Evolutionary conservation across 192 early-diverging fungal genomes (phyloP).

Genomic region (Umbelopsis sp.): DNA sequence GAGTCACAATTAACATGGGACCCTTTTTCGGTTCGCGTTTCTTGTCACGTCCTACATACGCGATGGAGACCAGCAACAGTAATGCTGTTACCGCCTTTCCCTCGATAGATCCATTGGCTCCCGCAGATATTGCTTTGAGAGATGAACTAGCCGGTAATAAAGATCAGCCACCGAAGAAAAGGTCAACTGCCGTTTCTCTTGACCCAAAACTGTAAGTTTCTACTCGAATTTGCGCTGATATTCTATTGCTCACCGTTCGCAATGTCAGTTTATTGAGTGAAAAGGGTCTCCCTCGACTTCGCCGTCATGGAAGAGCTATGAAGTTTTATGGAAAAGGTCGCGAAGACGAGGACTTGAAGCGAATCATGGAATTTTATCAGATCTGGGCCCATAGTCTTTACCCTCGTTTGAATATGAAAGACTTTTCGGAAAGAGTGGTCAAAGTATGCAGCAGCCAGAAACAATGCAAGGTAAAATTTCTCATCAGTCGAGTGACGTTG

Average conservation of each 20-base stretch:
- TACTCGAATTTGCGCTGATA: not conserved
- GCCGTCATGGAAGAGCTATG: slow-evolving; percentile 6
- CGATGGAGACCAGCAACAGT: not conserved
- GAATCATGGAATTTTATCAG: slow-evolving; percentile 36
- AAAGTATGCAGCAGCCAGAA: slow-evolving; percentile 21
- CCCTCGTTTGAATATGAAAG: slow-evolving; percentile 31
- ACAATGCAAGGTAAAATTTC: slow-evolving; percentile 6
- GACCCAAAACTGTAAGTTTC: slow-evolving; percentile 21
- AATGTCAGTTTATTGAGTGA: not conserved
- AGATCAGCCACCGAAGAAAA: not conserved
- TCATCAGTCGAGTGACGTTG: no score
- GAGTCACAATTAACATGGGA: no score
- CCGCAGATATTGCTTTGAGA: not conserved
- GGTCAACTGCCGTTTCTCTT: not conserved
- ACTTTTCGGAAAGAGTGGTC: slow-evolving; percentile 25
- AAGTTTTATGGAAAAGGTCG: slow-evolving; percentile 23
- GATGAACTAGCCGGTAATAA: not conserved
- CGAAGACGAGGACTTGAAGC: slow-evolving; percentile 26
- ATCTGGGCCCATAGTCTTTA: slow-evolving; percentile 37
- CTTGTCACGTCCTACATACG: not conserved
- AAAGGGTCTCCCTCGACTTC: slow-evolving; percentile 12
- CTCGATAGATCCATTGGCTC: slow-evolving; percentile 1
- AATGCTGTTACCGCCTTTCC: not conserved
- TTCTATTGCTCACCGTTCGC: not conserved
- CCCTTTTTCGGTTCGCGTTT: not conserved